Percentiles rank a stretch among this genome's conserved stretches.
phyloP scores from a whole-genome alignment of 1,139 yeast genomes.

The Taphrina communis region DNA sequence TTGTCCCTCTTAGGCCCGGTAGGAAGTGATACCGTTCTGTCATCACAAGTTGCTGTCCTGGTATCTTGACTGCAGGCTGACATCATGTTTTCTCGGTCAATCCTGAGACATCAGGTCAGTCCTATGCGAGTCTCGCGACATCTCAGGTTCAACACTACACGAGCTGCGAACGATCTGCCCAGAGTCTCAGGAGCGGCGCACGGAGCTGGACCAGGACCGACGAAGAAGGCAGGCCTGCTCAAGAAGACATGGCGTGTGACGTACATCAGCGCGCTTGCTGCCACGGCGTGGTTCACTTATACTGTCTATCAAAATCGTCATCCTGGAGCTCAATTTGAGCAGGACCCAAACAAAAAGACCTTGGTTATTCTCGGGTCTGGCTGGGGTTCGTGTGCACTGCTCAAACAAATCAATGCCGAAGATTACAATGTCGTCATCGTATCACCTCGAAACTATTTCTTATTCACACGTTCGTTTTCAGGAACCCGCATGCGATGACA shows the following conservation, averaged over 20 bases:
- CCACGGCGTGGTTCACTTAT: slow-evolving; percentile 51
- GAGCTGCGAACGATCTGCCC: slow-evolving; percentile 35
- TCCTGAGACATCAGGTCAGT: slow-evolving; percentile 2
- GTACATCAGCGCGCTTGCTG: slow-evolving; percentile 49
- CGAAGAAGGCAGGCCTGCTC: slow-evolving; percentile 47
- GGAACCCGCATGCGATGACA: too few relatives aligned
- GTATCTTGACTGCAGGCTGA: neutral
- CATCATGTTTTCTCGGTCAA: slow-evolving; percentile 16
- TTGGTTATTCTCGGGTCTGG: slow-evolving; percentile 90
- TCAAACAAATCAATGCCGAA: slow-evolving; percentile 84
- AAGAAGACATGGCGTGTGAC: slow-evolving; percentile 51
- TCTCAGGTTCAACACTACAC: slow-evolving; percentile 40
- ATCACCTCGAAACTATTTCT: slow-evolving; percentile 92
- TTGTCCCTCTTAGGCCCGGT: neutral
- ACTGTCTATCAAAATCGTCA: slow-evolving; percentile 52
- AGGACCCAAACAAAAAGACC: slow-evolving; percentile 74
- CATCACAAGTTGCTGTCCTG: neutral
- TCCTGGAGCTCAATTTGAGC: slow-evolving; percentile 53
- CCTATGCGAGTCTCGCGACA: neutral
- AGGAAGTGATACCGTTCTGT: neutral
- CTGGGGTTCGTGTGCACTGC: slow-evolving; percentile 77
- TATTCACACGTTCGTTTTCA: slow-evolving; percentile 62
- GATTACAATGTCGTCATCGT: slow-evolving; percentile 86
- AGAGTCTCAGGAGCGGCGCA: slow-evolving; percentile 24
- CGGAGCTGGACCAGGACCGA: slow-evolving; percentile 15